phyloP scores from a whole-genome alignment of 768 basidiomycete species.

The Mycena alexandri region DNA sequence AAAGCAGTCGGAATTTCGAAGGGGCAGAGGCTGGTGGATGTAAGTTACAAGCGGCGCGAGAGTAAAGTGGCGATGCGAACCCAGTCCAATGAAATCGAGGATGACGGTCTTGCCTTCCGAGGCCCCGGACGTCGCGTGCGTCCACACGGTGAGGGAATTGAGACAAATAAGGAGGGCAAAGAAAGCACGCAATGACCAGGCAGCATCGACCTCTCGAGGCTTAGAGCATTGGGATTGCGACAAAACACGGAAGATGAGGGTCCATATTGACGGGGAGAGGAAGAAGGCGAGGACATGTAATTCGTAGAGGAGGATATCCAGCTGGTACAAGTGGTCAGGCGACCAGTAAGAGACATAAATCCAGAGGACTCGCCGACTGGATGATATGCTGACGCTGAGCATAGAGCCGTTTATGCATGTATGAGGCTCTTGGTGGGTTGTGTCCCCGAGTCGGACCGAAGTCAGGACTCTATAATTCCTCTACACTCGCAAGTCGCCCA shows the following conservation, averaged over 20 bases:
- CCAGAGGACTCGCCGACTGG: constrained; percentile 63
- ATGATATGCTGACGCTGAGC: constrained; percentile 80
- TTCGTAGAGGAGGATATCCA: constrained; percentile 79
- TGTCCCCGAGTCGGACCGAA: no score
- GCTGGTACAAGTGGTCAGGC: constrained; percentile 53
- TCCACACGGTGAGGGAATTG: constrained; percentile 73
- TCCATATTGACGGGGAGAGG: constrained; percentile 75
- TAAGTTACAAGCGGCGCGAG: constrained; percentile 4
- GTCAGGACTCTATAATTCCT: no score
- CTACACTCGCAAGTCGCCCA: no score
- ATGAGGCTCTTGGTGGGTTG: no score
- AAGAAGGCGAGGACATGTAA: constrained; percentile 83
- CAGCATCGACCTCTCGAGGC: constrained; percentile 75
- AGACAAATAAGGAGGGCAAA: constrained; percentile 68
- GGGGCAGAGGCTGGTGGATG: constrained; percentile 63
- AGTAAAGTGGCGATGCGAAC: constrained; percentile 55
- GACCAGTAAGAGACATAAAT: constrained; percentile 20
- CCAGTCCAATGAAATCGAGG: constrained; percentile 84
- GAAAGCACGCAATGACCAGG: constrained; percentile 77
- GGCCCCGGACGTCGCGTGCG: constrained; percentile 66
- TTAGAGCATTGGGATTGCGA: constrained; percentile 76
- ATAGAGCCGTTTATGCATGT: constrained; percentile 73
- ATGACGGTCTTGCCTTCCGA: constrained; percentile 72
- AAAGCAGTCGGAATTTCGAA: constrained; percentile 74
- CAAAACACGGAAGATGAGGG: constrained; percentile 65